Conservation (phyloP, 1,139 yeast species). For the Taphrina betulina region DNA sequence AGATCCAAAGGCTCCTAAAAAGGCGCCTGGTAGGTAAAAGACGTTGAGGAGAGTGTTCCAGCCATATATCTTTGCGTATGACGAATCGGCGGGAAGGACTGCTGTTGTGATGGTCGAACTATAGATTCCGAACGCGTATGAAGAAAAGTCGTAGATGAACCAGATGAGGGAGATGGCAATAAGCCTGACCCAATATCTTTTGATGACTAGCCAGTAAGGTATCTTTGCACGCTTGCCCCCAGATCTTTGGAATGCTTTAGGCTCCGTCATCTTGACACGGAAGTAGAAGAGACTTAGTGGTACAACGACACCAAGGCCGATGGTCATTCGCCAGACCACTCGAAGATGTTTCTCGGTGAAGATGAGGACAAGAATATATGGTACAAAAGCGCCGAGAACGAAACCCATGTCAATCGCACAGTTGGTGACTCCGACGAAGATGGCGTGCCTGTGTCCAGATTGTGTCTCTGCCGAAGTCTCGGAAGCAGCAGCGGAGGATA, state of each 20-base stretch:
- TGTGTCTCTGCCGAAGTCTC: conserved; percentile 82
- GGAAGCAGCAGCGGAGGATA: conserved; percentile 90
- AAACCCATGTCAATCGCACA: conserved; percentile 85
- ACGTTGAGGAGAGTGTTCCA: conserved; percentile 88
- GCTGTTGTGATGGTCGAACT: conserved; percentile 63
- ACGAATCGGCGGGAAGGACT: conserved; percentile 51
- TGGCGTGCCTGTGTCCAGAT: conserved; percentile 75
- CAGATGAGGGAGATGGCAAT: conserved; percentile 70
- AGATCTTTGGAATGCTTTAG: conserved; percentile 65
- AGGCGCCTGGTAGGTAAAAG: conserved; percentile 86
- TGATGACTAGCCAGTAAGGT: conserved; percentile 68
- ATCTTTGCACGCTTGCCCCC: conserved; percentile 63
- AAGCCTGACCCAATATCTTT: conserved; percentile 83
- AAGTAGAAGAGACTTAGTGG: conserved; percentile 74
- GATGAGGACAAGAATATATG: conserved; percentile 82
- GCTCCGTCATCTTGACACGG: conserved; percentile 73
- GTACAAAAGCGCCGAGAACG: conserved; percentile 79
- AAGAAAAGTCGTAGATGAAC: conserved; percentile 87
- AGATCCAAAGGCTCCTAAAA: conserved; percentile 76
- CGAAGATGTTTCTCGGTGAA: conserved; percentile 67
- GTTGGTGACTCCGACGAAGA: conserved; percentile 59
- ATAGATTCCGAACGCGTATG: conserved; percentile 83
- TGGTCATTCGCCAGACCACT: conserved; percentile 88
- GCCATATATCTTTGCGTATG: conserved; percentile 67
- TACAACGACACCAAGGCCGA: conserved; percentile 89